Evolutionary conservation across 305 asterid species (phyloP).

Genomic region (Fraxinus floribunda): DNA sequence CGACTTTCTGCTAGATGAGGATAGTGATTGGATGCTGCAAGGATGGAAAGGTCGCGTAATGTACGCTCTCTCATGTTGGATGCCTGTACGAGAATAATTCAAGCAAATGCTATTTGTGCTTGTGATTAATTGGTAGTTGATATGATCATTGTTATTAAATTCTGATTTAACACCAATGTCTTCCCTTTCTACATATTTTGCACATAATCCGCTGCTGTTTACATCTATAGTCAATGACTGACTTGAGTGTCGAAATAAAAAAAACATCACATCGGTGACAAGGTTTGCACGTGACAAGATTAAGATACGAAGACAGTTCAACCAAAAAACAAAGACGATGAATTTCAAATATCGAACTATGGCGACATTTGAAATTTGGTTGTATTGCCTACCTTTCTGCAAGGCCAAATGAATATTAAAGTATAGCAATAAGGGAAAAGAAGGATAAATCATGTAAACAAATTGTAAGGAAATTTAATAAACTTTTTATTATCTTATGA

Average conservation of each 20-base stretch:
- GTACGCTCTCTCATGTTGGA: slow-evolving; percentile 67
- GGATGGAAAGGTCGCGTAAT: slow-evolving; percentile 77
- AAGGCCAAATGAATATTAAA: not conserved
- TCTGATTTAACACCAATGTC: not conserved
- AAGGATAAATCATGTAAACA: not conserved
- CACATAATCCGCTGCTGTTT: not conserved
- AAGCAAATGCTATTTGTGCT: not conserved
- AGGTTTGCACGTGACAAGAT: not conserved
- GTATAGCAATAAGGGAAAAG: not conserved
- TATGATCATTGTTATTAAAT: not conserved
- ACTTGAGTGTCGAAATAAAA: not conserved
- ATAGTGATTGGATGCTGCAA: slow-evolving; percentile 69
- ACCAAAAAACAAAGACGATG: not conserved
- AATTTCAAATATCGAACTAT: not conserved
- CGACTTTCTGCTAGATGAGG: slow-evolving; percentile 55
- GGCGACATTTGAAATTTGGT: not conserved
- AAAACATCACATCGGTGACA: not conserved
- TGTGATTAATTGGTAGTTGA: not conserved
- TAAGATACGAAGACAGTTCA: not conserved
- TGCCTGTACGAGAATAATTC: slow-evolving; percentile 29
- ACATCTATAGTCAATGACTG: not conserved
- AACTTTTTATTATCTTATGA: slow-evolving; percentile 6
- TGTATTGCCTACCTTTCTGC: not conserved
- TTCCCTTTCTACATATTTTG: not conserved
- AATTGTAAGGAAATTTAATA: not conserved